These are phyloP conservation scores for Tetracladium marchalianum DNA, from an alignment of 495 filamentous ascomycete species.

Conservation along the genomic window DNA sequence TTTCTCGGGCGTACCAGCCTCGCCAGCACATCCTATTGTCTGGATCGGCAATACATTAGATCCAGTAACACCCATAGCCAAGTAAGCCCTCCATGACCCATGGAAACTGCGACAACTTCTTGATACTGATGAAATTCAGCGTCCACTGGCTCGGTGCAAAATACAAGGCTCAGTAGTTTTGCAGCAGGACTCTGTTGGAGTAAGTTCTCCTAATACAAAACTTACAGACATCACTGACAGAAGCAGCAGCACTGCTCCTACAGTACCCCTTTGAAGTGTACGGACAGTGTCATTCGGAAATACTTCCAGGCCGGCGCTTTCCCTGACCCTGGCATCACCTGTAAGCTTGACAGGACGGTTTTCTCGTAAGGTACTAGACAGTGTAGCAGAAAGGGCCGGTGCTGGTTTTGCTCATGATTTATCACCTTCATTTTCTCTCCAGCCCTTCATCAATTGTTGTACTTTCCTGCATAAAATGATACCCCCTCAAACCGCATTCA, in stretches of 20 bases:
- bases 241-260: conserved; percentile 16
- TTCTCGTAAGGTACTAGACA: too few relatives aligned
- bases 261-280: conserved; percentile 12
- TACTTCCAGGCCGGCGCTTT: conserved; percentile 17
- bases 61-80: conserved; percentile 8
- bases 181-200: conserved; percentile 6
- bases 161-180: conserved; percentile 9
- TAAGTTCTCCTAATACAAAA: not conserved
- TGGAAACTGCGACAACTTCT: not conserved
- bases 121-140: not conserved
- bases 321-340: conserved; percentile 6
- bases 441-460: too few relatives aligned
- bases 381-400: too few relatives aligned
- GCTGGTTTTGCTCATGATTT: too few relatives aligned
- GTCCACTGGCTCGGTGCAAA: too few relatives aligned
- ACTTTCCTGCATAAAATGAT: too few relatives aligned
- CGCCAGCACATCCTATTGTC: conserved; percentile 7
- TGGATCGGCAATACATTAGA: conserved; percentile 7
- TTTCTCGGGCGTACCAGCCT: not conserved
- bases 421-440: too few relatives aligned
- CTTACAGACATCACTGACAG: not conserved
- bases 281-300: conserved; percentile 5
- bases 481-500: too few relatives aligned
- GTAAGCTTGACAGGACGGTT: conserved; percentile 3
- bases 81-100: not conserved